Percentiles rank a stretch among this genome's conserved stretches.
Conservation (phyloP, 345 rosid species). For the Bruguiera parviflora region DNA sequence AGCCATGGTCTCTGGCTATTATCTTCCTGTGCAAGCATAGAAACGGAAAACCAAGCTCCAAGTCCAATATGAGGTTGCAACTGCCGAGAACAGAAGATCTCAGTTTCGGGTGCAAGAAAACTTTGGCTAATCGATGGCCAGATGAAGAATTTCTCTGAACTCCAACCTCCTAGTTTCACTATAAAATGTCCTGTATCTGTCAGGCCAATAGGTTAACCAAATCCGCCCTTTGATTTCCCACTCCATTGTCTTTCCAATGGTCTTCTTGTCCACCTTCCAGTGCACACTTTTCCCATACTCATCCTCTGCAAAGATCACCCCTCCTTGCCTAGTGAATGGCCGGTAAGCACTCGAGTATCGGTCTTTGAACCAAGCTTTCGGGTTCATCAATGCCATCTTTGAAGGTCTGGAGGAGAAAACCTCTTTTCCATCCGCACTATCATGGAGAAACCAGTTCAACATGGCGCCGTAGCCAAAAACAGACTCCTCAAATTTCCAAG, state of each 20-base stretch:
- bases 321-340: slow-evolving; percentile 78
- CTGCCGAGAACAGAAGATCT: neutral
- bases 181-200: slow-evolving; percentile 62
- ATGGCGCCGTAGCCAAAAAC: slow-evolving; percentile 56
- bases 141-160: slow-evolving; percentile 58
- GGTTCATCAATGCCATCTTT: slow-evolving; percentile 51
- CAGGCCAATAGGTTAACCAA: slow-evolving; percentile 94
- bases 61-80: neutral
- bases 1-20: no score
- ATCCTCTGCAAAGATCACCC: slow-evolving; percentile 78
- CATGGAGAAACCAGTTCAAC: slow-evolving; percentile 88
- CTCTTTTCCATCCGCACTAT: slow-evolving; percentile 67
- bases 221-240: slow-evolving; percentile 82
- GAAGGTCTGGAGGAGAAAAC: slow-evolving; percentile 79
- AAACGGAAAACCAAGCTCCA: no score
- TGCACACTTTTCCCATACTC: slow-evolving; percentile 66
- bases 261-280: slow-evolving; percentile 68
- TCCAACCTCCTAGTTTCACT: slow-evolving; percentile 74
- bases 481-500: slow-evolving; percentile 85
- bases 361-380: slow-evolving; percentile 77
- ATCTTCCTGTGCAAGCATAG: no score
- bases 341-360: slow-evolving; percentile 62
- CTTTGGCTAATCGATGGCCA: slow-evolving; percentile 39
- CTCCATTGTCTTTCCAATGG: slow-evolving; percentile 61
- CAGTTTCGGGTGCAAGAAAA: neutral